phyloP scores from a whole-genome alignment of 768 basidiomycete genomes.

The Macrolepiota dolichaula region DNA sequence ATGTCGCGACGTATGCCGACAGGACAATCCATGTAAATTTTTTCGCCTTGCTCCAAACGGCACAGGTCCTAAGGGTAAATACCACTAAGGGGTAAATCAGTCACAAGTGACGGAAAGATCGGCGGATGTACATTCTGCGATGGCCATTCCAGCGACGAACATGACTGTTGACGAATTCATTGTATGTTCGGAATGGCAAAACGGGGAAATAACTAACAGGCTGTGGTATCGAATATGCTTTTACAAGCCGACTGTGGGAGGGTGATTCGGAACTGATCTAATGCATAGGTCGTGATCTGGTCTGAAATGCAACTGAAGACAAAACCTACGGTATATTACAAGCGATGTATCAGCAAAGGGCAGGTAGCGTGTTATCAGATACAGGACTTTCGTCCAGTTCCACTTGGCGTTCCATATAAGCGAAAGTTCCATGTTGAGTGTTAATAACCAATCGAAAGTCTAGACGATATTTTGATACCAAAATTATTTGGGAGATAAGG shows the following conservation, averaged over 20 bases:
- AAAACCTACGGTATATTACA: not conserved
- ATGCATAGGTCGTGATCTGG: not conserved
- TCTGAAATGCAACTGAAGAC: not conserved
- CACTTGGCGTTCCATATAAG: not conserved
- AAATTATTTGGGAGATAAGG: not conserved
- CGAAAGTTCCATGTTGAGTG: not conserved
- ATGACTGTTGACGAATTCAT: not conserved
- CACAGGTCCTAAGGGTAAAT: constrained; percentile 4
- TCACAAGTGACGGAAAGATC: not conserved
- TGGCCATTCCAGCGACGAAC: not conserved
- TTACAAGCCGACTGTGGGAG: not conserved
- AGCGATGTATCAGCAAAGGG: not conserved
- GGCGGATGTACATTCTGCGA: not conserved
- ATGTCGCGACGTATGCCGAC: not conserved
- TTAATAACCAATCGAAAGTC: not conserved
- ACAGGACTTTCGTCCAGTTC: not conserved
- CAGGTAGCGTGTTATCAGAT: not conserved
- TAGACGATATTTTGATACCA: not conserved
- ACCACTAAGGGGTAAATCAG: not conserved
- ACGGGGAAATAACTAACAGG: not conserved
- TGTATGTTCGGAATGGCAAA: not conserved
- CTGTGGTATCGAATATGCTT: not conserved
- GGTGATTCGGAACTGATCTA: not conserved
- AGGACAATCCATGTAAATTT: not conserved
- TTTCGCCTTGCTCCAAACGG: not conserved